Base-by-base conservation (phyloP, 2,329 filamentous ascomycete species). In the Zarea fungicola region DNA sequence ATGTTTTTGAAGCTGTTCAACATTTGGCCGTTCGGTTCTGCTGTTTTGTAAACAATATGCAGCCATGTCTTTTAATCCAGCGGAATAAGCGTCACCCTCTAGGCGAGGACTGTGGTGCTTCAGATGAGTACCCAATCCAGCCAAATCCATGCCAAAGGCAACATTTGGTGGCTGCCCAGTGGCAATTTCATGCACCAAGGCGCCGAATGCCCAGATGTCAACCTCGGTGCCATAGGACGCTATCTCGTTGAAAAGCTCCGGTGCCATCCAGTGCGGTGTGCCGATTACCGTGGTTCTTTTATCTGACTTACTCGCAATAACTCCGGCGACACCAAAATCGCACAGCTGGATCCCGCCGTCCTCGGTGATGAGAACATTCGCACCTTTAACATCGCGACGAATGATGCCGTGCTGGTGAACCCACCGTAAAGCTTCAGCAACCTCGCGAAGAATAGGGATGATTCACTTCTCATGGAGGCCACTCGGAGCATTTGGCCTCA, bases 131-230 rank as follows among this genome's bases (percentile, higher is more conserved):
- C 69, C 68, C 52, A 67, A 71, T 51, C 70, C 64, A 5, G 72
- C 65, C 16, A 71, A 59, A 25, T 71, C 67, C 54, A 66, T 69
- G n/a, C 47, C 47, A 56, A 62, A 71, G 48, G 60, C 62, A 16
- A 73, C 73, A 56, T 80, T 78, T 1, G 83, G 83, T 5, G 82
- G 81, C 23, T 75, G 67, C 1, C 83, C 83, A 18, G 78, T 82
- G 1, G 83, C 81, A 65, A 85, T 82, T 62, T 87, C 83, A 57
- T 76, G 84, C 7, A 83, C 70, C 54, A 84, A 84, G 51, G 81
- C 82, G 3, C 83, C 83, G 56, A 82, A 85, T 2, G 83, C 81
- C 83, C 83, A 87, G 45, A 84, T 83, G 58, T 87, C 83, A 42
- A 78, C 73, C 57, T 77, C 76, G 35, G 74, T 76, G 42, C 76